These are phyloP conservation scores for Arthrinium phaeospermum DNA, from an alignment of 2,329 filamentous ascomycete genomes.

Conservation along the genomic window DNA sequence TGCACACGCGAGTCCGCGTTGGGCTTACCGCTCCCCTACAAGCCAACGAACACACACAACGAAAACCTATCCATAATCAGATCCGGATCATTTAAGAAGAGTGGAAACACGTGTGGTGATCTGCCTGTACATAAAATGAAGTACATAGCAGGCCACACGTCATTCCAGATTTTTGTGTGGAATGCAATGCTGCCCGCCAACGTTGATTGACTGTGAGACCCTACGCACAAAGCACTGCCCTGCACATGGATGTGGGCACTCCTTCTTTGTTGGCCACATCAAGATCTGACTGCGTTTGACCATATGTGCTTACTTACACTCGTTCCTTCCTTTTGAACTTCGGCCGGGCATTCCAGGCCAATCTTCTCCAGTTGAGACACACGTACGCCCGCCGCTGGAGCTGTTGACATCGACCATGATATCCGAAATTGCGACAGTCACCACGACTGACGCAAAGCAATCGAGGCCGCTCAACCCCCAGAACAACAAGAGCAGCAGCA, in stretches of 20 bases:
- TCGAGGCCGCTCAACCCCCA: neutral
- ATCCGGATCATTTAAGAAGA: constrained; percentile 9
- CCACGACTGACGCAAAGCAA: neutral
- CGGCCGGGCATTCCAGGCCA: constrained; percentile 7
- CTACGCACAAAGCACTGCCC: neutral
- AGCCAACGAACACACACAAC: neutral
- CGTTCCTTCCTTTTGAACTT: neutral
- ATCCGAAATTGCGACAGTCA: neutral
- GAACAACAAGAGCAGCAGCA: neutral
- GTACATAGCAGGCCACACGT: constrained; percentile 1
- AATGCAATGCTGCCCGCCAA: neutral
- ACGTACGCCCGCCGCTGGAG: too few species aligned
- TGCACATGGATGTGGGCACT: neutral
- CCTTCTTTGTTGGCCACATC: neutral
- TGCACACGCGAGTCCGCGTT: neutral
- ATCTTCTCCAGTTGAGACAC: constrained; percentile 6
- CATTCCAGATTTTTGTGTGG: constrained; percentile 5
- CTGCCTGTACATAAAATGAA: neutral
- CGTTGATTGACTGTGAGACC: neutral
- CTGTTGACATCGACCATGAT: neutral
- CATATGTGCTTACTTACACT: neutral
- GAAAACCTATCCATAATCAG: neutral
- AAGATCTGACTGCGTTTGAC: neutral
- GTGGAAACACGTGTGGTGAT: constrained; percentile 1
- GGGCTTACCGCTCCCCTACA: constrained; percentile 6